Percentiles rank a stretch among this genome's conserved stretches.
These are phyloP conservation scores for Diplodia intermedia DNA, from an alignment of 2,329 filamentous ascomycete species.

Conservation along the genomic window DNA sequence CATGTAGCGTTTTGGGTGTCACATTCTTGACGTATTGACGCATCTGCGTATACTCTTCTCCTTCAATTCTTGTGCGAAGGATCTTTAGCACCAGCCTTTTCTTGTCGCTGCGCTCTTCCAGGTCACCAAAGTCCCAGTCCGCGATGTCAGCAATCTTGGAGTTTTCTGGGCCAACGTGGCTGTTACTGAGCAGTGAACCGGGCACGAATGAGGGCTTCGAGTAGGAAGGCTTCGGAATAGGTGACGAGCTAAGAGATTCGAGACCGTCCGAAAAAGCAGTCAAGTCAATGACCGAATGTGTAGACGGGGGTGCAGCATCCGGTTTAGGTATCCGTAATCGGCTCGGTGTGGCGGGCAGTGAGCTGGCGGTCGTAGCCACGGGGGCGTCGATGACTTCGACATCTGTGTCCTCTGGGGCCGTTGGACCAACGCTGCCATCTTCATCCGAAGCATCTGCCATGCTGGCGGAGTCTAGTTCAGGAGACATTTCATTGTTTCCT, in stretches of 20 bases:
- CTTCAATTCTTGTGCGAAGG: slow-evolving; percentile 36
- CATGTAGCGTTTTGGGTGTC: slow-evolving; percentile 10
- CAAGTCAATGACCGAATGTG: slow-evolving; percentile 15
- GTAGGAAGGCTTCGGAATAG: not conserved
- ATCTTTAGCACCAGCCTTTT: slow-evolving; percentile 55
- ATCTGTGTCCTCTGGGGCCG: not conserved
- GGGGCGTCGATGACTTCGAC: not conserved
- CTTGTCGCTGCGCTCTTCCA: slow-evolving; percentile 51
- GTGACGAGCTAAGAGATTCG: not conserved
- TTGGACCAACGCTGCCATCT: not conserved
- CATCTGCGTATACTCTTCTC: slow-evolving; percentile 1
- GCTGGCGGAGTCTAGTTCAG: not conserved
- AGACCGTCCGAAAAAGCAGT: slow-evolving; percentile 8
- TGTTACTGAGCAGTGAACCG: not conserved
- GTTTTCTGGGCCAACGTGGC: slow-evolving; percentile 31
- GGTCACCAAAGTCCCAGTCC: slow-evolving; percentile 44
- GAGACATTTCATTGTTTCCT: not conserved
- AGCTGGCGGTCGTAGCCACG: not conserved
- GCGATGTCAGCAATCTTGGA: slow-evolving; percentile 40
- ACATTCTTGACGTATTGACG: slow-evolving; percentile 31
- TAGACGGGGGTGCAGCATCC: not conserved
- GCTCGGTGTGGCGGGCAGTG: not conserved
- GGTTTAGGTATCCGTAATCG: not conserved
- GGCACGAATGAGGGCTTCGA: no score
- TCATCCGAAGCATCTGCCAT: not conserved